Evolutionary conservation across 2,329 filamentous ascomycete species (phyloP), one percentile per base, ranked within the genome.

Genomic region (Pseudogymnoascus sp.): DNA sequence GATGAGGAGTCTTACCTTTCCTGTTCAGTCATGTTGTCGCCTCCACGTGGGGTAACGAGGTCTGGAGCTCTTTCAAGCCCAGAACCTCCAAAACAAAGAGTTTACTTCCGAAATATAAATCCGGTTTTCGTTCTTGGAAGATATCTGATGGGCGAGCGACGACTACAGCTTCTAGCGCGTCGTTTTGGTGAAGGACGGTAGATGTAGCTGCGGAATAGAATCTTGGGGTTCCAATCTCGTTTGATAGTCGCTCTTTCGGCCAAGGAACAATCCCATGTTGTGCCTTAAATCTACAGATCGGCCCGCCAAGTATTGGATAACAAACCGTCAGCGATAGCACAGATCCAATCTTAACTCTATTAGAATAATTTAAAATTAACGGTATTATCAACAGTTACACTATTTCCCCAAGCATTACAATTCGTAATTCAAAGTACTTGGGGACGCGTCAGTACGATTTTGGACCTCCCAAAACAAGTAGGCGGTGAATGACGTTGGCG

Each of bases 401-500:
- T 36, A 56, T 21, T 34, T 56, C 50, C 12, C 25, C 7, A 56
- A 36, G 28, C 28, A 34, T 18, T 12, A 56, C 21, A 34, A 21
- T 18, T 18, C 50, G 34, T 56, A 36, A 36, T 34, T 18, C 5
- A 18, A 34, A 21, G n/a, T 11, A 14, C 18, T 18, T 34, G 5
- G 7, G 34, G 14, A 31, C 50, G 28, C 28, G 28, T 34, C 50
- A 56, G 18, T 56, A 56, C 28, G 16, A 56, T 34, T 21, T 11
- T 34, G 28, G n/a, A 18, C n/a, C 28, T 34, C 50, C 21, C 50
- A 56, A 56, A 56, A 56, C 28, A 56, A 56, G 50, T 11, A 56
- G 50, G 50, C 50, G 50, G 50, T 56, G 50, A 56, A 56, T 56
- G 50, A 56, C 50, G 50, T 56, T 56, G 50, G 50, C 50, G 50